These are phyloP conservation scores for Monosporascus sp. DNA, from an alignment of 2,329 filamentous ascomycete genomes.

Conservation along the genomic window DNA sequence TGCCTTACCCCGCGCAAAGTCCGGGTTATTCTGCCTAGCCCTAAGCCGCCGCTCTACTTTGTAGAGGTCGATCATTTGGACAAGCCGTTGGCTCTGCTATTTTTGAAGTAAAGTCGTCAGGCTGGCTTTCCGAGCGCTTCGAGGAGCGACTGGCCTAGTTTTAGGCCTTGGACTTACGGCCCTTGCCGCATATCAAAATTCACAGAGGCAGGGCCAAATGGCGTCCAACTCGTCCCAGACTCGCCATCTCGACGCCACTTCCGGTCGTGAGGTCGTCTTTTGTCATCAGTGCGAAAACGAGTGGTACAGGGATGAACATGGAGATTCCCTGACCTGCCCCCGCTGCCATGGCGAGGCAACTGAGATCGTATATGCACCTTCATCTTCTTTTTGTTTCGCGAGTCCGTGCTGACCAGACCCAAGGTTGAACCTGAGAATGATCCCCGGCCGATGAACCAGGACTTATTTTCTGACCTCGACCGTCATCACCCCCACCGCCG, in stretches of 20 bases:
- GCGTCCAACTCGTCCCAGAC: slow-evolving; percentile 27
- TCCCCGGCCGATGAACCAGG: slow-evolving; percentile 43
- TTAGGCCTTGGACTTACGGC: slow-evolving; percentile 55
- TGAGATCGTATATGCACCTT: slow-evolving; percentile 66
- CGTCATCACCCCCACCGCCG: slow-evolving; percentile 13
- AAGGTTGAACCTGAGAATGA: slow-evolving; percentile 56
- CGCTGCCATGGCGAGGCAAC: slow-evolving; percentile 72
- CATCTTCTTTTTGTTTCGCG: neutral
- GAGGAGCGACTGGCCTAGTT: slow-evolving; percentile 46
- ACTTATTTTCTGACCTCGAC: slow-evolving; percentile 26
- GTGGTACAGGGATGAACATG: slow-evolving; percentile 70
- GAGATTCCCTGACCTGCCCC: slow-evolving; percentile 60
- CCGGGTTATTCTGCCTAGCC: neutral
- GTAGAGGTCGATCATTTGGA: neutral
- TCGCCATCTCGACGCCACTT: slow-evolving; percentile 44
- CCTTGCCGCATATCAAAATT: slow-evolving; percentile 48
- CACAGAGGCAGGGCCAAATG: slow-evolving; percentile 35
- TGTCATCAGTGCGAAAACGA: slow-evolving; percentile 79
- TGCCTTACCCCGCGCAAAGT: neutral
- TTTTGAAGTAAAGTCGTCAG: slow-evolving; percentile 29
- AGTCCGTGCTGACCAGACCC: slow-evolving; percentile 15
- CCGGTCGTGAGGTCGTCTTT: slow-evolving; percentile 67
- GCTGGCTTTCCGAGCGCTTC: slow-evolving; percentile 52
- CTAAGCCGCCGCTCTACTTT: neutral
- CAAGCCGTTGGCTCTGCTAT: neutral